Base-by-base conservation (phyloP, 2,329 filamentous ascomycete genomes). In the Aplosporella prunicola region DNA sequence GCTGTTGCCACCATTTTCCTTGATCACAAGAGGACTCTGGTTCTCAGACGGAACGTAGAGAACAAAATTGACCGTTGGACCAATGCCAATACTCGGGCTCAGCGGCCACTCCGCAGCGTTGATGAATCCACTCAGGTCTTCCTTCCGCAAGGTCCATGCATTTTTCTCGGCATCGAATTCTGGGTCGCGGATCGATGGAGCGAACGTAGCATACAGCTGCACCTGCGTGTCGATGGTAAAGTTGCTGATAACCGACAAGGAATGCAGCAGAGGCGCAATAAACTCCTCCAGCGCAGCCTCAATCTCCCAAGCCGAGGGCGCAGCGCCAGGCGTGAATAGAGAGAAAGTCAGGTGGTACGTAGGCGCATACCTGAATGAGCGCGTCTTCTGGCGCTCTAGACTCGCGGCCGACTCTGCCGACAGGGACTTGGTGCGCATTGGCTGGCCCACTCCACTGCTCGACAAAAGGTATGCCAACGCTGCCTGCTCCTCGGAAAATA, bases 101-200 rank as follows among this genome's bases (percentile, higher is more conserved):
- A 98, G 64, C 0, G 91, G 91, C 91, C 91, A 98, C 63, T 98
- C 91, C 2, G 91, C 91, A 2, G 89, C 88, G 52, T 98, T 98
- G 60, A 98, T 87, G 53, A 98, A 98, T 1, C 84, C 88, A 24
- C 85, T 86, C 1, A 98, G 70, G 50, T 94, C 87, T 49, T 93
- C 82, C 55, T 86, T 88, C 50, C 75, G 78, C 23, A 98, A 65
- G 0, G 67, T 72, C 76, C 76, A 80, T 20, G 81, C 71, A 16
- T 78, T 62, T n/a, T 58, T 58, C 1, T 56, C 41, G 16, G 68
- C 60, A 38, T 76, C 68, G 41, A 68, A 75, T 31, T 71, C 64
- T 1, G 77, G 77, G 3, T 64, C 61, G 5, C 67, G 71, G 13
- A 80, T 70, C 2, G 74, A 78, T 1, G 76, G 74, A 2, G 78